Evolutionary conservation across 169 alveolate species (phyloP).

Genomic region (Neospora caninum): DNA sequence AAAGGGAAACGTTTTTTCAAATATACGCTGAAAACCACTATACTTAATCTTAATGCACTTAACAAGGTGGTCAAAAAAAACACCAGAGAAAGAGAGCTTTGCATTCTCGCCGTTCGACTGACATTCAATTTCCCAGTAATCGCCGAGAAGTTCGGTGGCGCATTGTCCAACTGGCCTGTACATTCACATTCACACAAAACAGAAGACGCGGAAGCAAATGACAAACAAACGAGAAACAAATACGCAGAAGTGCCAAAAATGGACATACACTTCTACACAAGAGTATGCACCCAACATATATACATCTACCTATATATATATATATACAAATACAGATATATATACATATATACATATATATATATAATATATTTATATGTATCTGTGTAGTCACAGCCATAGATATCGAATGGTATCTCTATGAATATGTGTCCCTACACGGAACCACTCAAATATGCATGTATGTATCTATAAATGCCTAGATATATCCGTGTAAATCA

Average conservation of each 20-base stretch:
- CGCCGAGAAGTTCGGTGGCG: constrained; percentile 22
- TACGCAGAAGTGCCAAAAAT: not conserved
- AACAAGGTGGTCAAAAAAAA: no score
- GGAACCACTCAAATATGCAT: not conserved
- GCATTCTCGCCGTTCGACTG: not conserved
- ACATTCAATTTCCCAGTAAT: not conserved
- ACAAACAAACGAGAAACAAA: not conserved
- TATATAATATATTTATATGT: no score
- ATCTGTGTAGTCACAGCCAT: no score
- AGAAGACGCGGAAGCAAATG: not conserved
- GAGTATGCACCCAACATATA: not conserved
- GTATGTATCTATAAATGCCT: not conserved
- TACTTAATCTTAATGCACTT: no score
- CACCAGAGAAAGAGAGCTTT: not conserved
- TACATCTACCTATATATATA: not conserved
- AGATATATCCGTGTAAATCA: no score
- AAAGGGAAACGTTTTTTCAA: no score
- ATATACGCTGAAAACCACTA: no score
- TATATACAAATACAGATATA: not conserved
- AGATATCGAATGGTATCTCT: no score
- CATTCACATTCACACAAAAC: not conserved
- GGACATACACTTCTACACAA: not conserved
- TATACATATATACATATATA: not conserved
- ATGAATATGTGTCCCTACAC: no score
- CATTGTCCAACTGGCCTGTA: constrained; percentile 29